Evolutionary conservation across 2,329 filamentous ascomycete species (phyloP).

Genomic region (Penicillium sp.): DNA sequence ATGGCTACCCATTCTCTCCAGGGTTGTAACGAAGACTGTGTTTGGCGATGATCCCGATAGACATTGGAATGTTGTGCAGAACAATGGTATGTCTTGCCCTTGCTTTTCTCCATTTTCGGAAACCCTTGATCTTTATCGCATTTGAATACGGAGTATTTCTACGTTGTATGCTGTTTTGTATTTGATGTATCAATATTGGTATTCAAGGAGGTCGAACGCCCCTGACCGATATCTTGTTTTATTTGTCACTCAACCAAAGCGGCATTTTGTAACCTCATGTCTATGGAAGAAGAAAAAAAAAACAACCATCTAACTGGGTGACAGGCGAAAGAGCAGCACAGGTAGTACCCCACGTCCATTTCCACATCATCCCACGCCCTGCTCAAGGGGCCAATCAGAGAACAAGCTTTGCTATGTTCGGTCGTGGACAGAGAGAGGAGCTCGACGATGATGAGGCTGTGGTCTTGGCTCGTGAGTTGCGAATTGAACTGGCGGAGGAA

Average conservation of each 20-base stretch:
- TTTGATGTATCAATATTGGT: background rate
- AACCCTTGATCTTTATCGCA: background rate
- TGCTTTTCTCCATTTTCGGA: conserved; percentile 4
- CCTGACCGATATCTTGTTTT: background rate
- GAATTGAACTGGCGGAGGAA: conserved; percentile 39
- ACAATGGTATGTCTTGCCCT: conserved; percentile 61
- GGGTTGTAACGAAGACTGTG: conserved; percentile 70
- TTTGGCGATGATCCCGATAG: conserved; percentile 44
- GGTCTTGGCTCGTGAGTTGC: conserved; percentile 36
- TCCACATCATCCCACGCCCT: conserved; percentile 87
- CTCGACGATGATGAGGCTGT: conserved; percentile 48
- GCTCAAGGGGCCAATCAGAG: conserved; percentile 30
- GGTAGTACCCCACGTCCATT: conserved; percentile 90
- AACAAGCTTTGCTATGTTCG: conserved; percentile 46
- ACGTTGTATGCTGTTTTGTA: background rate
- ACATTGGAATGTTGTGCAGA: conserved; percentile 97
- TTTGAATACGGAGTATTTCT: background rate
- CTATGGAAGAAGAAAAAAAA: background rate
- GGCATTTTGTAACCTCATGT: background rate
- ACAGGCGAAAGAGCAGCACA: conserved; percentile 78
- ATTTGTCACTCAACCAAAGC: background rate
- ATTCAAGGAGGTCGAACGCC: conserved; percentile 4
- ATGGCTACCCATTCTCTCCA: conserved; percentile 55
- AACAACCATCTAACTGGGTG: background rate
- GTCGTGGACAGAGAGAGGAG: conserved; percentile 47